phyloP scores from a whole-genome alignment of 768 basidiomycete genomes.

The Baorangia bicolor region DNA sequence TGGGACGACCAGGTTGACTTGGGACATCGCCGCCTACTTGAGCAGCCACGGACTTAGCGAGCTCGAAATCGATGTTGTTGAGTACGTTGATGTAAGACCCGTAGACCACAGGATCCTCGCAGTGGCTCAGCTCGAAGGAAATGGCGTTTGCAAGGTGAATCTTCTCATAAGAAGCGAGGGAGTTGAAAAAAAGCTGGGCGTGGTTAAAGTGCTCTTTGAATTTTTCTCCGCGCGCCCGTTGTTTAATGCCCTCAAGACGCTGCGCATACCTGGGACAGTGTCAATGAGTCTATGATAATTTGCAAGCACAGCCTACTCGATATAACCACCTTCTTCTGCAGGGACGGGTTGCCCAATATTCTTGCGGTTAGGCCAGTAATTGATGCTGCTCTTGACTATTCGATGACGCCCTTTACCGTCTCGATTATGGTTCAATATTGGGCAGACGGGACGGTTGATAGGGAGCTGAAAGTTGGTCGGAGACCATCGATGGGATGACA shows the following conservation, averaged over 20 bases:
- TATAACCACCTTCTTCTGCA: conserved; percentile 53
- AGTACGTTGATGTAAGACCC: conserved; percentile 63
- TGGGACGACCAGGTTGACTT: conserved; percentile 45
- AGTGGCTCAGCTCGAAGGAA: conserved; percentile 83
- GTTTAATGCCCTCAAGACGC: conserved; percentile 52
- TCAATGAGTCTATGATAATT: conserved; percentile 2
- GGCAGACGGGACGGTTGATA: conserved; percentile 79
- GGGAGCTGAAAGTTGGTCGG: conserved; percentile 50
- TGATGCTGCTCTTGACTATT: conserved; percentile 58
- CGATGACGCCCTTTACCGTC: conserved; percentile 58
- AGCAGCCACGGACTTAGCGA: conserved; percentile 66
- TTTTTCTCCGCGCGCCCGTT: conserved; percentile 64
- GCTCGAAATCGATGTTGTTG: conserved; percentile 69
- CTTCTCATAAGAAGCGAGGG: conserved; percentile 66
- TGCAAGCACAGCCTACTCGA: conserved; percentile 40
- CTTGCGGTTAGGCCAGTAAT: conserved; percentile 84
- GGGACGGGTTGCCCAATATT: conserved; percentile 47
- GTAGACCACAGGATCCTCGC: conserved; percentile 73
- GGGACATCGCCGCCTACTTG: conserved; percentile 64
- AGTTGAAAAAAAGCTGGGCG: conserved; percentile 82
- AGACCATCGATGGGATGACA: not conserved
- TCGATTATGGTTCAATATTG: conserved; percentile 67
- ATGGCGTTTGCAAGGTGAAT: conserved; percentile 68
- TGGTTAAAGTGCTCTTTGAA: conserved; percentile 79
- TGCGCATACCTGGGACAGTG: conserved; percentile 42